A percentile compares a stretch with the other conserved stretches of the same genome.
phyloP scores from a whole-genome alignment of 768 basidiomycete species.

The Flagelloscypha sp. region DNA sequence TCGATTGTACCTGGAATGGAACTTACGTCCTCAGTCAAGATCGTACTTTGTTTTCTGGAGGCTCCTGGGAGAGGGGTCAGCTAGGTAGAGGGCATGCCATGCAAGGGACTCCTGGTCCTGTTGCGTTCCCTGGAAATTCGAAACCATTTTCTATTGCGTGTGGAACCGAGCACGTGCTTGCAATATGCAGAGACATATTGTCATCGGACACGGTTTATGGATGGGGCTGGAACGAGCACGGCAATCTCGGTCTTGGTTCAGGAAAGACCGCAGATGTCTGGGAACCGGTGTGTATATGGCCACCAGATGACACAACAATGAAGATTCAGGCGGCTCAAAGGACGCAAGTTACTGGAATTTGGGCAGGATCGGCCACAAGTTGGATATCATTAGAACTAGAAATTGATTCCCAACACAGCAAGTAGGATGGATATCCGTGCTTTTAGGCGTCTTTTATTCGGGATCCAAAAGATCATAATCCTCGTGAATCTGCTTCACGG shows the following conservation, averaged over 20 bases:
- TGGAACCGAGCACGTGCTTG: conserved; percentile 82
- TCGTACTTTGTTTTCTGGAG: conserved; percentile 38
- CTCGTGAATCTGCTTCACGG: conserved; percentile 65
- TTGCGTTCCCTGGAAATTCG: conserved; percentile 18
- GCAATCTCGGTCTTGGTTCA: conserved; percentile 72
- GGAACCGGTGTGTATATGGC: conserved; percentile 49
- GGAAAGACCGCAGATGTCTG: conserved; percentile 48
- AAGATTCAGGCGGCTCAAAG: not conserved
- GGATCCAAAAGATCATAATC: conserved; percentile 56
- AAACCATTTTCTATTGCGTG: conserved; percentile 39
- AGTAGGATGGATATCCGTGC: too few relatives aligned
- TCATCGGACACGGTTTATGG: conserved; percentile 44
- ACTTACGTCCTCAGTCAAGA: conserved; percentile 41
- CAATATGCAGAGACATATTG: conserved; percentile 16
- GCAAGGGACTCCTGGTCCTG: conserved; percentile 4
- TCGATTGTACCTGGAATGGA: conserved; percentile 76
- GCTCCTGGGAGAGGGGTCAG: conserved; percentile 53
- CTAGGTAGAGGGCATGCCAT: conserved; percentile 36
- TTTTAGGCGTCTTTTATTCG: too few relatives aligned
- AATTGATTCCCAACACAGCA: too few relatives aligned
- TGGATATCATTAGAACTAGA: too few relatives aligned
- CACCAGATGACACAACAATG: conserved; percentile 12
- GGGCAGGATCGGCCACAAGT: conserved; percentile 17
- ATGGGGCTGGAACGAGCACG: conserved; percentile 99
- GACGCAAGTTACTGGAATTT: conserved; percentile 9